Base-by-base conservation (phyloP, 257 asterid species). In the Perilla frutescens region DNA sequence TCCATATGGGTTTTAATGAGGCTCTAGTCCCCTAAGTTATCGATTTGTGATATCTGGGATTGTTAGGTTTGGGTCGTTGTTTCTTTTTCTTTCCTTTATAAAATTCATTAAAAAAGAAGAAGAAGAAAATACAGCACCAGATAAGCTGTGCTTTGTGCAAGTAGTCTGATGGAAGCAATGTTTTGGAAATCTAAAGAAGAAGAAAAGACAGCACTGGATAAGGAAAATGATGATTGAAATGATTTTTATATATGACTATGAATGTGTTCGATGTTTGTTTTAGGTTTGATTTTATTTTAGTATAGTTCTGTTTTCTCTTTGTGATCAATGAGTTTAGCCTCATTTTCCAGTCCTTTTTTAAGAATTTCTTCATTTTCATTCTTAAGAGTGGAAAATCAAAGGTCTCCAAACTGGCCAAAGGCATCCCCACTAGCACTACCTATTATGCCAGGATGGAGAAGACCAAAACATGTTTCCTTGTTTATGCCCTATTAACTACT, bases 211-310 rank as follows among this genome's bases (percentile, higher is more conserved):
- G 26, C 26, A 20, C 26, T 20, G 26, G 26, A 20, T 20, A 20
- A 20, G 26, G 26, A 20, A 6, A 8, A 40, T 40, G 44, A 3
- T 40, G 44, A 4, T 4, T 40, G 44, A 40, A 40, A 1, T 4
- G 44, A 40, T 50, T 47, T 31, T 44, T 11, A 5, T 53, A 20
- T 51, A 68, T 68, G 51, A 8, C 51, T 68, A 20, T 20, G 26
- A 20, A 49, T 49, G 37, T 7, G 70, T 20, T 60, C 29, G 32
- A 37, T 61, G 8, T 47, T 51, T 73, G 66, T 54, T 62, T 2
- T 32, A 54, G 47, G 43, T 31, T 41, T 54, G 20, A 31, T 43
- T 9, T 71, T 14, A 10, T 58, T 43, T 31, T n/a, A 9, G 14
- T 45, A 8, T 8, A 44, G 29, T 71, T 36, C 40, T 10, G 13